Base-by-base conservation (phyloP, 2,329 filamentous ascomycete genomes). In the Penicillium expansum region DNA sequence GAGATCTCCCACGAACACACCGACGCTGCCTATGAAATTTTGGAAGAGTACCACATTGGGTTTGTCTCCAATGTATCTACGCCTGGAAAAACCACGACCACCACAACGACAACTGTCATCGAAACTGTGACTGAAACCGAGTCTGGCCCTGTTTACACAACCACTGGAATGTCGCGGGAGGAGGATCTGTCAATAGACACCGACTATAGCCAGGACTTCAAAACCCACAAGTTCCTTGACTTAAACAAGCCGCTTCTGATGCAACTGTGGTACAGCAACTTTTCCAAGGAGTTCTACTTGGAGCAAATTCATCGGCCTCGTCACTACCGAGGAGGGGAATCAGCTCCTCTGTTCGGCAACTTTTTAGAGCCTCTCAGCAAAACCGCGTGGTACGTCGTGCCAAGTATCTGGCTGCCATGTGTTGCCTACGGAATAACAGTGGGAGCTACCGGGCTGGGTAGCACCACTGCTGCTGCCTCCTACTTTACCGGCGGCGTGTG, bases 341-440 rank as follows among this genome's bases (percentile, higher is more conserved):
- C 92, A 7, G 94, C 94, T 37, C 94, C 94, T 20, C 78, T 99
- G 24, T 99, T 99, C 76, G 94, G 94, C 58, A 97, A 99, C 77
- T 96, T 99, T 74, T 80, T 99, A n/a, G 94, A 99, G 77, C 94
- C 94, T n/a, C 79, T 99, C 57, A 92, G 88, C 74, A 89, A 92
- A 81, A 99, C 94, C 2, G 85, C 94, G 1, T 99, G 94, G 94
- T 99, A 88, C 86, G 74, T 96, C 43, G 82, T 99, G 11, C 94
- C 94, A 3, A 81, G 81, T 0, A 59, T 96, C 1, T 99, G 94
- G 94, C 72, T 94, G 41, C 94, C 94, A n/a, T 83, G 80, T 18
- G 83, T 96, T 41, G 67, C 79, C 10, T 96, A 92, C 70, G 91
- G 90, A 27, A 84, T 87, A 11, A 85, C 82, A 59, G 67, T 89